Evolutionary conservation across 208 protist genomes (phyloP).

Genomic region (Crithidia acanthocephali): DNA sequence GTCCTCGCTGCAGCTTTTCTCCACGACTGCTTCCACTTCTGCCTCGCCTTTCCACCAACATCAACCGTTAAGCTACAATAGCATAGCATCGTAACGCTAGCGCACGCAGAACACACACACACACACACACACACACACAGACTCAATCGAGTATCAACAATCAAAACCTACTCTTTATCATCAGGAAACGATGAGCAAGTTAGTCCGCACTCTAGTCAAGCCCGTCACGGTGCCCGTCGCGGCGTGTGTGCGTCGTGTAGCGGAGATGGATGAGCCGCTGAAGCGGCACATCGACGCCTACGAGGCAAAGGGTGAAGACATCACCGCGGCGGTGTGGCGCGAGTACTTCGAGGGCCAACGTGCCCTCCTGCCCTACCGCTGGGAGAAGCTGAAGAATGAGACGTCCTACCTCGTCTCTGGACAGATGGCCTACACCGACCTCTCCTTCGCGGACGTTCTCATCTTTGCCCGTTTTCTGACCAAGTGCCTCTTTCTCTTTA

Average conservation of each 20-base stretch:
- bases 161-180: no score
- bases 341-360: slow-evolving; percentile 71
- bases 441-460: slow-evolving; percentile 45
- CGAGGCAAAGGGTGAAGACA: slow-evolving; percentile 63
- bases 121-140: not conserved
- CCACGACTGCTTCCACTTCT: no score
- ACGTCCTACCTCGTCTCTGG: slow-evolving; percentile 40
- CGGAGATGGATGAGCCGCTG: slow-evolving; percentile 66
- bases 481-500: slow-evolving; percentile 78
- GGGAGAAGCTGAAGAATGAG: slow-evolving; percentile 49
- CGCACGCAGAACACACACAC: not conserved
- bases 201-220: slow-evolving; percentile 41
- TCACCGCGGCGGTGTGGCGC: slow-evolving; percentile 66
- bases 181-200: slow-evolving; percentile 45
- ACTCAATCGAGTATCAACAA: slow-evolving; percentile 11
- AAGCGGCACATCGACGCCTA: slow-evolving; percentile 75
- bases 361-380: slow-evolving; percentile 63
- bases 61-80: no score
- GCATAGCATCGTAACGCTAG: no score
- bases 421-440: slow-evolving; percentile 41
- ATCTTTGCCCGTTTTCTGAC: slow-evolving; percentile 57
- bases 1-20: no score
- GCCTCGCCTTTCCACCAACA: no score
- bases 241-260: slow-evolving; percentile 42
- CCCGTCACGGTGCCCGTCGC: slow-evolving; percentile 59